Evolutionary conservation across 2,329 filamentous ascomycete species (phyloP).

Genomic region (Diaporthe destruens): DNA sequence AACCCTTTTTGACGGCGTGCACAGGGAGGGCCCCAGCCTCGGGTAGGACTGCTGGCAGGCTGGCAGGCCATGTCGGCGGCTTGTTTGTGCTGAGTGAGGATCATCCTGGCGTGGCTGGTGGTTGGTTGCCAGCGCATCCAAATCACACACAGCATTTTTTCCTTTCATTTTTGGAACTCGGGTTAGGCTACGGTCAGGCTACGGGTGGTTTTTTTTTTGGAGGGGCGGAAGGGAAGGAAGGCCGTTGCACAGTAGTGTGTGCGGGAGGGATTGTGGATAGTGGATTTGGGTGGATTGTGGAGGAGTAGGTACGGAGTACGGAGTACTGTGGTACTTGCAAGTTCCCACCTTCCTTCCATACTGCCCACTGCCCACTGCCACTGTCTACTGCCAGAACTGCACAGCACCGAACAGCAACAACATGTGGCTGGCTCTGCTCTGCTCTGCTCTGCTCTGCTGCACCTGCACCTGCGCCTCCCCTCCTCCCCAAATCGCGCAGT

Average conservation of each 20-base stretch:
- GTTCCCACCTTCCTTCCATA: no score
- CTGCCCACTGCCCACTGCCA: no score
- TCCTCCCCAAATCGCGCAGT: constrained; percentile 16
- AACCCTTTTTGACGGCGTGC: constrained; percentile 11
- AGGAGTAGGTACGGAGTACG: neutral
- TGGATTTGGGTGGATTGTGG: no score
- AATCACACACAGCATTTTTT: neutral
- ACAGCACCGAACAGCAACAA: no score
- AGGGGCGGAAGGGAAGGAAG: neutral
- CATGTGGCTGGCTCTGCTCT: neutral
- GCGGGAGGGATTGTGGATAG: constrained; percentile 12
- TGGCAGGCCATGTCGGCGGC: constrained; percentile 14
- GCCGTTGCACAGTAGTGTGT: neutral
- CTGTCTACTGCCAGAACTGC: no score
- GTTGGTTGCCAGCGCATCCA: constrained; percentile 22
- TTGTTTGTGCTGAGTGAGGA: constrained; percentile 23
- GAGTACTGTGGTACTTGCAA: neutral
- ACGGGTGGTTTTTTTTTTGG: neutral
- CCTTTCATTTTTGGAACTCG: neutral
- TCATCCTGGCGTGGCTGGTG: constrained; percentile 16
- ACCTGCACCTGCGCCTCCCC: neutral
- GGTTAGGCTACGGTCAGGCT: neutral
- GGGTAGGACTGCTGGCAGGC: constrained; percentile 9
- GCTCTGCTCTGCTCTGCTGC: neutral
- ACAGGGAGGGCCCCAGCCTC: constrained; percentile 18